Evolutionary conservation across 352 stramenopile species (phyloP), one percentile per base, ranked within the genome.

Genomic region (Thalassiosira exigua): DNA sequence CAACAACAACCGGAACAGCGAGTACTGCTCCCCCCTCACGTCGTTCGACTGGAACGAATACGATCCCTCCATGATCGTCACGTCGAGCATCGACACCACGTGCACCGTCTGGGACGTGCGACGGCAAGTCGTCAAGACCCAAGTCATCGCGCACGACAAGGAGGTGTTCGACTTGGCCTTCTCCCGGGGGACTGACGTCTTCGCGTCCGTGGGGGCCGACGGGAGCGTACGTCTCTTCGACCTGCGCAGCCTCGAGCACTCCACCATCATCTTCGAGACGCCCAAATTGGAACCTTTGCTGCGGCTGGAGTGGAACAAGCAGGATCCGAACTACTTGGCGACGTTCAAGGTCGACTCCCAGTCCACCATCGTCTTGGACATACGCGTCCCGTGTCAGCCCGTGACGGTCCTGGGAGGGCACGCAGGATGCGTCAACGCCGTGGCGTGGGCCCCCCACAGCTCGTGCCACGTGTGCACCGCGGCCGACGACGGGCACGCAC

Each of bases 91-190:
- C 68, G 97, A 99, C 67, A 99, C 95, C 7, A 99, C 96, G 3
- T 99, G 96, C 88, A 99, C 96, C 12, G 98, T 99, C 66, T 99
- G 97, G 97, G 97, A 99, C 75, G 85, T 99, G 46, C 96, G 95
- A 41, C 95, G 97, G 61, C 75, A 94, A 67, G 76, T 41, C 17
- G 87, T 91, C 0, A 84, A 84, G 67, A 97, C 98, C 41, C 96
- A 99, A 90, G 96, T 99, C 57, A 98, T 99, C 74, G 96, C 97
- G 9, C 97, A 99, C 79, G 97, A 99, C 71, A 95, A 96, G 41
- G 97, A 99, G 85, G 97, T 99, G 1, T 99, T 98, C 82, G 97
- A 99, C 87, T 95, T 99, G 22, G 95, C 96, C 11, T 99, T 98
- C 69, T 96, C 96, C 2, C 90, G 78, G 22, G 90, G 96, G 17